phyloP scores from a whole-genome alignment of 2,329 filamentous ascomycete species.

The Claviceps sp. region DNA sequence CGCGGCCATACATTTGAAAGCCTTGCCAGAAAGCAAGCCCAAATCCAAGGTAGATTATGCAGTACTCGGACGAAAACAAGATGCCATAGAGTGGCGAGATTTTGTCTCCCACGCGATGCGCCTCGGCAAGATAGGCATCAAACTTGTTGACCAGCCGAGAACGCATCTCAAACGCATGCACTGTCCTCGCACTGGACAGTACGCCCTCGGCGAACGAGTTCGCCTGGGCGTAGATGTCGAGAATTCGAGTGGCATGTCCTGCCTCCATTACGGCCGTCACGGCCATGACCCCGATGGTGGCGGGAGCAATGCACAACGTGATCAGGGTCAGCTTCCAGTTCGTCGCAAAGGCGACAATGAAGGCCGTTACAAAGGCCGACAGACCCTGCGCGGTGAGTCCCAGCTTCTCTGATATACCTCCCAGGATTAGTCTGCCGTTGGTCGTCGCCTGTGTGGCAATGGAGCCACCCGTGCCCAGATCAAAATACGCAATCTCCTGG shows the following conservation, averaged over 20 bases:
- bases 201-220: conserved; percentile 24
- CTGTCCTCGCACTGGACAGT: conserved; percentile 24
- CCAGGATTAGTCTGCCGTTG: conserved; percentile 28
- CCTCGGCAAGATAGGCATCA: conserved; percentile 23
- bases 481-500: conserved; percentile 37
- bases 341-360: conserved; percentile 25
- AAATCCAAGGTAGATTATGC: conserved; percentile 28
- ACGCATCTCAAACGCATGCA: conserved; percentile 30
- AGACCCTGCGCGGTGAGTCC: conserved; percentile 25
- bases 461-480: conserved; percentile 27
- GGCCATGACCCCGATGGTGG: conserved; percentile 18
- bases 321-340: conserved; percentile 33
- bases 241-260: conserved; percentile 20
- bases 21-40: conserved; percentile 33
- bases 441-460: conserved; percentile 29
- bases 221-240: conserved; percentile 21
- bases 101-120: conserved; percentile 22
- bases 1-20: conserved; percentile 18
- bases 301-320: conserved; percentile 16
- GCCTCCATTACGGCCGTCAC: conserved; percentile 15
- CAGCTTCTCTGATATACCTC: conserved; percentile 28
- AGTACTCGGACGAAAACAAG: conserved; percentile 26
- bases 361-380: conserved; percentile 24
- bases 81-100: conserved; percentile 25
- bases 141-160: conserved; percentile 25